phyloP scores from a whole-genome alignment of 352 stramenopile species.

The Globisporangium yorkense region DNA sequence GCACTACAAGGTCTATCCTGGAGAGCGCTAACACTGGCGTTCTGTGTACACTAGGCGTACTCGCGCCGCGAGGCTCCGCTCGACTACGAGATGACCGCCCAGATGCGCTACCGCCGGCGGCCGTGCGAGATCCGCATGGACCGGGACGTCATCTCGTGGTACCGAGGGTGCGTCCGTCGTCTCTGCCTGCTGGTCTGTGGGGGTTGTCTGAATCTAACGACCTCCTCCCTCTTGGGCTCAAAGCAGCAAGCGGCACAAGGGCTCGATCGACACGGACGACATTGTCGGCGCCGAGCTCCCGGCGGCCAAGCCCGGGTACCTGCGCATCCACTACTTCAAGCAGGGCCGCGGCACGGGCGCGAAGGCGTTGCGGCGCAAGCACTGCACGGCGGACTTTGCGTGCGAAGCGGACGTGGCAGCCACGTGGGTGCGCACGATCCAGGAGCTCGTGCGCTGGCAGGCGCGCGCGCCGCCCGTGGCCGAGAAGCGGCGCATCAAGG shows the following conservation, averaged over 20 bases:
- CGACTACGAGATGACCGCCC: slow-evolving; percentile 50
- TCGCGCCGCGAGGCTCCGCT: slow-evolving; percentile 66
- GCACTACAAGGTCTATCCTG: too few species aligned
- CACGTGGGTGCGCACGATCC: slow-evolving; percentile 34
- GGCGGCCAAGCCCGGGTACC: slow-evolving; percentile 21
- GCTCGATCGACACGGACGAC: slow-evolving; percentile 62
- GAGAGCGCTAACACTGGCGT: not conserved
- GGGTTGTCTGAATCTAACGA: not conserved
- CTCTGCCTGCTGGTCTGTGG: not conserved
- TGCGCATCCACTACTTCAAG: slow-evolving; percentile 75
- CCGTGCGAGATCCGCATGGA: slow-evolving; percentile 59
- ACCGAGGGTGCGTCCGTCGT: slow-evolving; percentile 19
- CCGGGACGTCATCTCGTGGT: slow-evolving; percentile 58
- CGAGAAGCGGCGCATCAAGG: slow-evolving; percentile 51
- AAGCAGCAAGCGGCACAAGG: slow-evolving; percentile 33
- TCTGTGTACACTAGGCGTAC: slow-evolving; percentile 34
- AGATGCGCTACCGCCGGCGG: slow-evolving; percentile 36
- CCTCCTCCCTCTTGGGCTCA: not conserved
- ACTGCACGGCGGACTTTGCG: slow-evolving; percentile 46
- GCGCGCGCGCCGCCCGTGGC: slow-evolving; percentile 51
- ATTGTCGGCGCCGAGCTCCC: slow-evolving; percentile 56
- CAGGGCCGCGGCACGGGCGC: slow-evolving; percentile 51
- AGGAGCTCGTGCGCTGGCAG: slow-evolving; percentile 59
- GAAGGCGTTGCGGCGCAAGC: slow-evolving; percentile 57
- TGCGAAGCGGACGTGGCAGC: slow-evolving; percentile 19